Evolutionary conservation across 2,329 filamentous ascomycete species (phyloP).

Genomic region (Diaporthe amygdali): DNA sequence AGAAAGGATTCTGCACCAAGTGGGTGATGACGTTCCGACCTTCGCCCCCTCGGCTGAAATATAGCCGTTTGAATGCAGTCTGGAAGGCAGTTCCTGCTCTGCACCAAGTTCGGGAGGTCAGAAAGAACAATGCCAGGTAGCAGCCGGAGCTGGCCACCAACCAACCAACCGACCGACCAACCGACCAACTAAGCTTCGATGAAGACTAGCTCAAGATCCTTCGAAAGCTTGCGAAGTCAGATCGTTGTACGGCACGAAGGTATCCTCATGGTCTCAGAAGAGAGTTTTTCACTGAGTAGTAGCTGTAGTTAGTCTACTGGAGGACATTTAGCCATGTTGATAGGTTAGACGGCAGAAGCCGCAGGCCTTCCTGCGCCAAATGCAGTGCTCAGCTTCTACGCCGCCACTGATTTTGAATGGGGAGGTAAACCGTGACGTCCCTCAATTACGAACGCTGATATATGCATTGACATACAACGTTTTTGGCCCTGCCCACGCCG

Average conservation of each 20-base stretch:
- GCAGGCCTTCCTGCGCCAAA: not conserved
- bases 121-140: no score
- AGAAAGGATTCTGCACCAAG: not conserved
- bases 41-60: not conserved
- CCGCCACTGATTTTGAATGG: not conserved
- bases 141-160: no score
- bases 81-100: no score
- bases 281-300: conserved; percentile 36
- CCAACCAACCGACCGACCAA: not conserved
- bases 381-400: not conserved
- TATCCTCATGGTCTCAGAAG: conserved; percentile 34
- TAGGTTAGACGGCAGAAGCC: conserved; percentile 42
- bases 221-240: not conserved
- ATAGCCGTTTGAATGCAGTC: no score
- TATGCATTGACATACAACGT: no score
- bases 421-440: no score
- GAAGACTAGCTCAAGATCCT: not conserved
- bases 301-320: conserved; percentile 53
- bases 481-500: no score
- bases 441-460: no score
- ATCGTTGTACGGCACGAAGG: no score
- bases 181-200: not conserved
- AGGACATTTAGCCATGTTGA: conserved; percentile 49
- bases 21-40: not conserved
- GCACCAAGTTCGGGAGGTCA: no score